Evolutionary conservation across 164 flowering plant species (phyloP), one percentile per base, ranked within the genome.

Genomic region (Piper longum): DNA sequence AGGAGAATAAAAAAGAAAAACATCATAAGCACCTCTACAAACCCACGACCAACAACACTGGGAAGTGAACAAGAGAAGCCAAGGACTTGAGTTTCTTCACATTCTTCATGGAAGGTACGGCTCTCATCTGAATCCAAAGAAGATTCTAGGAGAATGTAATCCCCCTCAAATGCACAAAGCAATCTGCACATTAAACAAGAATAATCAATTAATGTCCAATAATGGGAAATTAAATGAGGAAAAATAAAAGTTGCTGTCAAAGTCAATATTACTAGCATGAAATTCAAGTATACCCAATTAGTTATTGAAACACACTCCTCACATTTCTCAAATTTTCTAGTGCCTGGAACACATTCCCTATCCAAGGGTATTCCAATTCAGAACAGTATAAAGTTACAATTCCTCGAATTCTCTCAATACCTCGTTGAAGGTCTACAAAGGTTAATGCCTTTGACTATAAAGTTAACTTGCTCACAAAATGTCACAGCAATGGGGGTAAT

Each of bases 401-500:
- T 26, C 36, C 36, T 26, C 36, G 36, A 48, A 48, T 9, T 9
- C 14, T 2, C 12, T 48, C 9, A 4, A 39, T 75, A 89, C 95
- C 89, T 82, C 12, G 82, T 71, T 40, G 74, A 69, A 3, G 88
- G 65, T 44, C 64, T 71, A 62, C 70, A 71, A 41, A 89, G 67
- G 73, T 87, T 81, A 65, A 70, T 74, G 70, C 95, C 91, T 67
- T 78, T 87, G 40, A 87, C 79, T 5, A 67, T 63, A 71, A 89
- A 85, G 58, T 76, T 73, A 62, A 73, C 77, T 59, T 54, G 64
- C 70, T 76, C 80, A 62, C 80, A 78, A 18, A 64, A 60, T 56
- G 88, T 56, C 42, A 81, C 82, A 26, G 96, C 96, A 76, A 89
- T 66, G 12, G 96, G 96, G 57, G 66, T 79, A 71, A 89, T 74